Percentiles rank a stretch among this genome's conserved stretches.
Evolutionary conservation across 441 rosid genomes (phyloP).

Genomic region (Dalechampia spathulata): DNA sequence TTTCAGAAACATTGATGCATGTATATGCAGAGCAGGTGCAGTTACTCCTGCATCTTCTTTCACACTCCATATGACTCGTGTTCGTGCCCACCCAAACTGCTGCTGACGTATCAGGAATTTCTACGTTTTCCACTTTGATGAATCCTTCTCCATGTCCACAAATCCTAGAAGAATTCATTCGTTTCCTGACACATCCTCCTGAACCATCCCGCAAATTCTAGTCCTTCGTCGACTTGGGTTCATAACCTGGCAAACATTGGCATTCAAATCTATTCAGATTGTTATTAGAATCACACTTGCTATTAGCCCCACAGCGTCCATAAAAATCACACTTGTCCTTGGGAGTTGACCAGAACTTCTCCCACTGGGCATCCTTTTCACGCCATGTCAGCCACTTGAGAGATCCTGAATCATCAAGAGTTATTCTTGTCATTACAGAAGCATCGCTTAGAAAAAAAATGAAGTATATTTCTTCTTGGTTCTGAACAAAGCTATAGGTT

Average conservation of each 20-base stretch:
- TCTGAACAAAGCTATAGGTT: not conserved
- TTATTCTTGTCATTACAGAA: conserved; percentile 9
- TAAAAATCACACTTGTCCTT: conserved; percentile 20
- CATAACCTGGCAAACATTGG: conserved; percentile 25
- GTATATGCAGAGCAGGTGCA: conserved; percentile 21
- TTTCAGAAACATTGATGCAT: not conserved
- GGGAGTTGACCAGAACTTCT: not conserved
- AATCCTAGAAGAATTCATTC: not conserved
- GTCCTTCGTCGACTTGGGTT: conserved; percentile 3
- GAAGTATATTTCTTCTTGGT: conserved; percentile 13
- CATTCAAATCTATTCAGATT: conserved; percentile 9
- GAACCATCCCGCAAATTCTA: conserved; percentile 14
- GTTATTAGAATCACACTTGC: not conserved
- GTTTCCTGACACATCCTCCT: conserved; percentile 24
- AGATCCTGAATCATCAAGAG: conserved; percentile 9
- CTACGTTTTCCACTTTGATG: conserved; percentile 9
- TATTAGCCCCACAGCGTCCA: conserved; percentile 27
- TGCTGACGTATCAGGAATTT: conserved; percentile 20
- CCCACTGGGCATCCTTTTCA: conserved; percentile 17
- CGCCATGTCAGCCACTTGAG: conserved; percentile 9
- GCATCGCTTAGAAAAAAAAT: not conserved
- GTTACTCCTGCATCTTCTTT: conserved; percentile 15
- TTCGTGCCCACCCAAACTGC: conserved; percentile 4
- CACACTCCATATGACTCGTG: conserved; percentile 9
- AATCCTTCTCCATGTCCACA: conserved; percentile 22